Conservation (phyloP, 2,329 filamentous ascomycete species). For the Phaeosphaeria sp. region DNA sequence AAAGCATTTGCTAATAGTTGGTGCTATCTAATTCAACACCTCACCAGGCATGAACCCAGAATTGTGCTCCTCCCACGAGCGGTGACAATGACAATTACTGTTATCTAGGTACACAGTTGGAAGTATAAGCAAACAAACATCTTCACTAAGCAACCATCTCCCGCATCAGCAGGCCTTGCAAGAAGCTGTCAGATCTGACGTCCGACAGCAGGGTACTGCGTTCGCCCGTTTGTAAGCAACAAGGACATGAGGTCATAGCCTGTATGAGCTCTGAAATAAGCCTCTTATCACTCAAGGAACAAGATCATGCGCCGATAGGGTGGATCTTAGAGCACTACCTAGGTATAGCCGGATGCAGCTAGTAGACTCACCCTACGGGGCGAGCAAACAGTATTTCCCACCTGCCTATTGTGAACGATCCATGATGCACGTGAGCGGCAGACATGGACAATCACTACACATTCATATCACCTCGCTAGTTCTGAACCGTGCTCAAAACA, state of each 20-base stretch:
- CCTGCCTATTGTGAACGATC: constrained; percentile 1
- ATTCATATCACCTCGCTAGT: background rate
- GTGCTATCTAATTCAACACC: too few species aligned
- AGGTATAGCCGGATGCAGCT: background rate
- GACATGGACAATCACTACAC: background rate
- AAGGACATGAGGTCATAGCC: background rate
- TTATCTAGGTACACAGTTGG: too few species aligned
- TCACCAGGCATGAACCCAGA: too few species aligned
- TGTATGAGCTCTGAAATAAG: background rate
- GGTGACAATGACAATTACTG: too few species aligned
- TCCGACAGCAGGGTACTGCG: background rate
- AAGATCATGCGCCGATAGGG: background rate
- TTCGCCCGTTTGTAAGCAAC: background rate
- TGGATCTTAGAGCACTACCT: background rate
- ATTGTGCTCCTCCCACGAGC: too few species aligned
- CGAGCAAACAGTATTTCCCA: background rate
- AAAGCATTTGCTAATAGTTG: too few species aligned
- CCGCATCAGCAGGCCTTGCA: too few species aligned
- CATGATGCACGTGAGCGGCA: background rate
- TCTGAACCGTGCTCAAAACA: background rate
- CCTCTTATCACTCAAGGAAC: background rate
- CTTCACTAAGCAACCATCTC: too few species aligned
- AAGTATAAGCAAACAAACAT: too few species aligned
- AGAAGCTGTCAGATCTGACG: background rate
- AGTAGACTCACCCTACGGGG: background rate